Evolutionary conservation across 441 rosid species (phyloP), one percentile per base, ranked within the genome.

Genomic region (Pelargonium fulgidum): DNA sequence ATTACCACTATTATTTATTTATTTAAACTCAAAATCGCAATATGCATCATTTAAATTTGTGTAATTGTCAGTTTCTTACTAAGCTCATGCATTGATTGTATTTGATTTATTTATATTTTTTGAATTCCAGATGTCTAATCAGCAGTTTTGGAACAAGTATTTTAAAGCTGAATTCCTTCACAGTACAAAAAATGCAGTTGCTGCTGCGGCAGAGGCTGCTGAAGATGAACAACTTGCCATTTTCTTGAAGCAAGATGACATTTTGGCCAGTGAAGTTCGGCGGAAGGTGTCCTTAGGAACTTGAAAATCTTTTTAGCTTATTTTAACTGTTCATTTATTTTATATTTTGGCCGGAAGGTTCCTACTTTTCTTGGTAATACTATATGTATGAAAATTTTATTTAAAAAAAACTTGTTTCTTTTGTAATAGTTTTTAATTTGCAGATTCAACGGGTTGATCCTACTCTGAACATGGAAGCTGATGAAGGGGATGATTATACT

Each of bases 201-300:
- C 95, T 70, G 91, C 89, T 14, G 91, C 87, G 66, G 98, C 98
- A 14, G 98, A 91, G 78, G 97, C 97, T 72, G 97, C 96, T 69
- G 98, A 93, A 83, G 98, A 93, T 70, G 96, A 91, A 82, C 95
- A 86, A 70, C 96, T 93, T 76, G 96, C 94, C 47, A 81, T 91
- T 76, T 91, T 93, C 71, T 82, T 93, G 68, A 93, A 82, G 85
- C 90, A 85, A 75, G 97, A 93, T 82, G 90, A 88, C 69, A 87
- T 91, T 63, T 84, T 89, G 88, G 93, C 91, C 29, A 76, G 56
- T 66, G 97, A 93, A 83, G 81, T 86, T 75, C 87, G 85, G 20
- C 81, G 68, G 65, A 91, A 93, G 96, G 97, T 91, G 75, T 33
- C 59, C 24, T 66, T 78, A 41, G 33, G 65, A 39, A 70, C 10